Conservation (phyloP, 2,329 filamentous ascomycete species). For the Fonsecaea erecta region DNA sequence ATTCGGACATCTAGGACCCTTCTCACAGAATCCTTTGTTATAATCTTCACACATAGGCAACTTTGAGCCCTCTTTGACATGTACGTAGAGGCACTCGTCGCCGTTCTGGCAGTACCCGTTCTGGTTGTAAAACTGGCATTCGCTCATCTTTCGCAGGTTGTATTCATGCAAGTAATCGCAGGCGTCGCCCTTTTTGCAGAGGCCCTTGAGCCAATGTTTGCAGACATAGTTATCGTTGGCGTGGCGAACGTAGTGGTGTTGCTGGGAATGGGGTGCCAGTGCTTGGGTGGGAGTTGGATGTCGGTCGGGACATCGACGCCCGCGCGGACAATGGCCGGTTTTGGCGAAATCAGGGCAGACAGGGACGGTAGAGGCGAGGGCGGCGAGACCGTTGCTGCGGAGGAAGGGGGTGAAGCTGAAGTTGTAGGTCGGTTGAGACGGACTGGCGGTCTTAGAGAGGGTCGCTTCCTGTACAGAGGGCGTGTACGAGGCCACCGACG, state of each 20-base stretch:
- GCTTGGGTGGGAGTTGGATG: constrained; percentile 62
- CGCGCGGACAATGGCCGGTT: constrained; percentile 79
- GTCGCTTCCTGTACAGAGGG: constrained; percentile 1
- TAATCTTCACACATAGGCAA: constrained; percentile 86
- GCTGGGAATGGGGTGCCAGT: constrained; percentile 44
- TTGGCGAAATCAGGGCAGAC: constrained; percentile 84
- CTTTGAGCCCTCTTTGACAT: constrained; percentile 81
- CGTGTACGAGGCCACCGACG: constrained; percentile 23
- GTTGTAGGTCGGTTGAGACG: constrained; percentile 58
- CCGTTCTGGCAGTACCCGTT: constrained; percentile 96
- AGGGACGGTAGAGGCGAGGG: constrained; percentile 76
- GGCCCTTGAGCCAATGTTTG: constrained; percentile 96
- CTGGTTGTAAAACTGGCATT: constrained; percentile 94
- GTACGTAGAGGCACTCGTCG: constrained; percentile 92
- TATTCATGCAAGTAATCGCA: constrained; percentile 99
- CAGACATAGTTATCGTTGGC: constrained; percentile 71
- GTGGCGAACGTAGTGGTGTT: constrained; percentile 35
- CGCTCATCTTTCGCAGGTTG: constrained; percentile 96
- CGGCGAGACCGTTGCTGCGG: constrained; percentile 79
- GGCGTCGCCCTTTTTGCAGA: constrained; percentile 95
- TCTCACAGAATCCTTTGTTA: constrained; percentile 89
- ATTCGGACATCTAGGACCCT: constrained; percentile 85
- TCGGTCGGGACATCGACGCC: constrained; percentile 81
- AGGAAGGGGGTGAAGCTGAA: constrained; percentile 90
- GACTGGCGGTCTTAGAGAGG: constrained; percentile 35